Evolutionary conservation across 2,329 filamentous ascomycete genomes (phyloP).

Genomic region (Aspergillus eucalypticola): DNA sequence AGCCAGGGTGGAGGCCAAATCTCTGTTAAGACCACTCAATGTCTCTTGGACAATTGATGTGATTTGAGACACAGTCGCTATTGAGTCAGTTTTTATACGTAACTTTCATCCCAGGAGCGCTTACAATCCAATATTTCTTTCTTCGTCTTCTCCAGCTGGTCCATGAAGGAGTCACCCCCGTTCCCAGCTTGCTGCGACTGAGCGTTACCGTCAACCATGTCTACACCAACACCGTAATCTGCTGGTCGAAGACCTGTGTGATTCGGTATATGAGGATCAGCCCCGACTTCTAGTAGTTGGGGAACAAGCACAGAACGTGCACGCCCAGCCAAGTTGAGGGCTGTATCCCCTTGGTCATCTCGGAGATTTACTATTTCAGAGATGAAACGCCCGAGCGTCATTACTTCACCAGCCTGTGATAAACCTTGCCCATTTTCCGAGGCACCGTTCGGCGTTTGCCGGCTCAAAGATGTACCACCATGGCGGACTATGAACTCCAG

Average conservation of each 20-base stretch:
- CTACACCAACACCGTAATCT: slow-evolving; percentile 90
- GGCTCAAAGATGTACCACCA: slow-evolving; percentile 63
- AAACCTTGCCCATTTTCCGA: slow-evolving; percentile 28
- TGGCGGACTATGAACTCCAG: slow-evolving; percentile 93
- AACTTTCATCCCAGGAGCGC: slow-evolving; percentile 4
- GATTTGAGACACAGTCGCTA: slow-evolving; percentile 42
- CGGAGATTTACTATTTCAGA: slow-evolving; percentile 95
- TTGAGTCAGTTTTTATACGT: slow-evolving; percentile 31
- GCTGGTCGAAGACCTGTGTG: slow-evolving; percentile 82
- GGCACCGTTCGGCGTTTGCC: slow-evolving; percentile 40
- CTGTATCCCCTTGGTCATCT: slow-evolving; percentile 92
- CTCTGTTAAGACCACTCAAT: slow-evolving; percentile 72
- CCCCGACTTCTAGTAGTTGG: slow-evolving; percentile 92
- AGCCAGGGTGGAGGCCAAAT: slow-evolving; percentile 78
- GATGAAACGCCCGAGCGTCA: slow-evolving; percentile 91
- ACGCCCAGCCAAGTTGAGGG: slow-evolving; percentile 86
- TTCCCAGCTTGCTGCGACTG: slow-evolving; percentile 49
- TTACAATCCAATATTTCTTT: slow-evolving; percentile 49
- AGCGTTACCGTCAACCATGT: slow-evolving; percentile 54
- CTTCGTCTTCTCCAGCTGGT: slow-evolving; percentile 47
- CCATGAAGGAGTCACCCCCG: slow-evolving; percentile 44
- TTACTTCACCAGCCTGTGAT: slow-evolving; percentile 58
- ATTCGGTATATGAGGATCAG: slow-evolving; percentile 89
- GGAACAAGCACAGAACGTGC: slow-evolving; percentile 97
- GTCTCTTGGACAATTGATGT: slow-evolving; percentile 74